Percentiles rank a stretch among this genome's conserved stretches.
These are phyloP conservation scores for Zygosaccharomyces siamensis DNA, from an alignment of 805 yeast genomes.

Conservation along the genomic window DNA sequence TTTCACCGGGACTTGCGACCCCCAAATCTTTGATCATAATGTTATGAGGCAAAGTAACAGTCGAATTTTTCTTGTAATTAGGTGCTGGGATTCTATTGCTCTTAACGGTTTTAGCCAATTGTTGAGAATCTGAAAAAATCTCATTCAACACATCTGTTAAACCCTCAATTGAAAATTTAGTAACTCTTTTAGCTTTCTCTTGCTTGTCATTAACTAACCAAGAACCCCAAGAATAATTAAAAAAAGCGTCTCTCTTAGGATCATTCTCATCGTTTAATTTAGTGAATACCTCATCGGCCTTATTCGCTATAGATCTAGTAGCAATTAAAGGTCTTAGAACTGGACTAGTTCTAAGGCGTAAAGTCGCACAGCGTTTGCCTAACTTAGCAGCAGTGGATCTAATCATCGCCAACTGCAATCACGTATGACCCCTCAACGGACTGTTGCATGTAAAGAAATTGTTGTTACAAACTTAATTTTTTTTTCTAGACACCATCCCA, in stretches of 20 bases:
- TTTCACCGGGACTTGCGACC: conserved; percentile 39
- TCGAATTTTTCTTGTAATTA: conserved; percentile 38
- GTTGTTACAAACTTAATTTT: neutral
- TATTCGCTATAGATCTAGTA: conserved; percentile 29
- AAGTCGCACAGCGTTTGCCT: conserved; percentile 1
- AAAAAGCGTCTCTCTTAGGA: conserved; percentile 66
- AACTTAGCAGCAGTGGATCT: conserved; percentile 7
- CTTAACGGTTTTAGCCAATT: conserved; percentile 25
- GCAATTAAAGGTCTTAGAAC: conserved; percentile 4
- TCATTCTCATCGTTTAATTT: conserved; percentile 56
- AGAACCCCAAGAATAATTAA: conserved; percentile 90
- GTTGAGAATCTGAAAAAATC: conserved; percentile 39
- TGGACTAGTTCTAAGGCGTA: neutral
- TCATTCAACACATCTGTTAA: conserved; percentile 49
- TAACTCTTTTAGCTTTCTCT: conserved; percentile 72
- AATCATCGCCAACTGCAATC: conserved; percentile 3
- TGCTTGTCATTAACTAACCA: conserved; percentile 78
- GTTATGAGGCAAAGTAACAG: conserved; percentile 48
- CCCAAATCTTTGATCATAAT: conserved; percentile 42
- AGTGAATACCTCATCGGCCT: conserved; percentile 42
- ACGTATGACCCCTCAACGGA: neutral
- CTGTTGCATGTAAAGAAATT: neutral
- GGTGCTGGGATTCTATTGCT: conserved; percentile 34
- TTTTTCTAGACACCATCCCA: neutral
- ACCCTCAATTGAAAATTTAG: conserved; percentile 79